A percentile compares a stretch with the other conserved stretches of the same genome.
Evolutionary conservation across 352 stramenopile genomes (phyloP).

Genomic region (Phytopythium mirpurense): DNA sequence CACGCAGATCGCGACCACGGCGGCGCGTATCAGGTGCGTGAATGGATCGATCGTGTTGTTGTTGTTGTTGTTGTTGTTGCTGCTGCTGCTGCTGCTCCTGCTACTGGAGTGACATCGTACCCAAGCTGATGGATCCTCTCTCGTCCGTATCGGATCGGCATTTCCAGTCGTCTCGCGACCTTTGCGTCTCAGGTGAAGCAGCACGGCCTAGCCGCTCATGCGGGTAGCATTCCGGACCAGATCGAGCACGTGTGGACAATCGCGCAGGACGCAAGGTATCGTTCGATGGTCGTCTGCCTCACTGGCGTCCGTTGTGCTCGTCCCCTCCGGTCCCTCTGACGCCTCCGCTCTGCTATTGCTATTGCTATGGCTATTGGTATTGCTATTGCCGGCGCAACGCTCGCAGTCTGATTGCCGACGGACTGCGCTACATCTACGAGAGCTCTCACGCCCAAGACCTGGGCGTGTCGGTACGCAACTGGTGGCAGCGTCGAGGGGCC

Average conservation of each 20-base stretch:
- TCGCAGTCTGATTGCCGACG: conserved; percentile 47
- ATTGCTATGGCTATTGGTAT: no score
- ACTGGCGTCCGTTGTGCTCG: no score
- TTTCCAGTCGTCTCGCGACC: conserved; percentile 24
- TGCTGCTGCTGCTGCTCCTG: conserved; percentile 1
- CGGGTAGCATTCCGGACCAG: conserved; percentile 57
- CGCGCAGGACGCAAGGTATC: conserved; percentile 51
- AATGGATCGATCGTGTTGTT: neutral
- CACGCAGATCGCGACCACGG: conserved; percentile 48
- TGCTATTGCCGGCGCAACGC: no score
- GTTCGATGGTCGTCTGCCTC: neutral
- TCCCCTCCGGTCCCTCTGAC: no score
- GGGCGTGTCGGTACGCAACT: conserved; percentile 25
- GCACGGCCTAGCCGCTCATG: conserved; percentile 42
- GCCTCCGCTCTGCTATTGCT: no score
- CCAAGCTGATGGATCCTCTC: no score
- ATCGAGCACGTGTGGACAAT: conserved; percentile 45
- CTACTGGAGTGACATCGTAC: no score
- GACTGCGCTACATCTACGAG: conserved; percentile 41
- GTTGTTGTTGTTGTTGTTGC: conserved; percentile 1
- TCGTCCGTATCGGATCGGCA: neutral
- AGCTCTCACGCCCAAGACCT: conserved; percentile 56
- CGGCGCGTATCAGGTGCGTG: conserved; percentile 37
- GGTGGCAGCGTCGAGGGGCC: conserved; percentile 30
- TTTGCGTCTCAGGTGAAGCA: conserved; percentile 47